Base-by-base conservation (phyloP, 2,329 filamentous ascomycete genomes). In the Monilinia aucupariae region DNA sequence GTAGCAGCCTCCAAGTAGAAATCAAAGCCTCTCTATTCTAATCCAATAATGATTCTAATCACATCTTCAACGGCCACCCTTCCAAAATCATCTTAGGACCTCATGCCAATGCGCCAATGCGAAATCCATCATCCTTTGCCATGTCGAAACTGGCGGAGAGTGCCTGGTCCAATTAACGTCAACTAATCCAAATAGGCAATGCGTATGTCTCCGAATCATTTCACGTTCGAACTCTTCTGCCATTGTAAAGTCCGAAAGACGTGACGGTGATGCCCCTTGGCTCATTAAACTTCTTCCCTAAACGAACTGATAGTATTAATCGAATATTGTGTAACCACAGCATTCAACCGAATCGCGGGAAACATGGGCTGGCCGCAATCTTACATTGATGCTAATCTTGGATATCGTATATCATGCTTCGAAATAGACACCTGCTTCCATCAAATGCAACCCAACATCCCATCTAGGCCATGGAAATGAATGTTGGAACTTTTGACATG, bases 51-150 rank as follows among this genome's bases (percentile, higher is more conserved):
- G n/a, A 1, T 58, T 32, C 34, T 53, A 32, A 32, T 62, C 30
- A 13, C 32, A 56, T 62, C 43, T 62, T 56, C 51, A 50, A 55
- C 51, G 51, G 59, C n/a, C 8, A 22, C 51, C 9, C 45, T 56
- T 62, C 59, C 51, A 22, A 32, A 62, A 48, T 22, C 50, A 55
- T 48, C 37, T 34, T 62, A 27, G 50, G 41, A 55, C 15, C 15
- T 53, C 9, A 30, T 39, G n/a, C 15, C 27, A 34, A 47, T 56
- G 27, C 54, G 41, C 27, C 27, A 56, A 56, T 47, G 27, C 41
- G 4, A 47, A 55, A 32, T 34, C 37, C 22, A 37, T 43, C 13
- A 6, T 53, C 34, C 34, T 17, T 22, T 22, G 13, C 27, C 17
- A 56, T 45, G 39, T 56, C 30, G n/a, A 56, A 47, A 22, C 27